These are phyloP conservation scores for Angophora floribunda DNA, from an alignment of 345 rosid species.

Conservation along the genomic window DNA sequence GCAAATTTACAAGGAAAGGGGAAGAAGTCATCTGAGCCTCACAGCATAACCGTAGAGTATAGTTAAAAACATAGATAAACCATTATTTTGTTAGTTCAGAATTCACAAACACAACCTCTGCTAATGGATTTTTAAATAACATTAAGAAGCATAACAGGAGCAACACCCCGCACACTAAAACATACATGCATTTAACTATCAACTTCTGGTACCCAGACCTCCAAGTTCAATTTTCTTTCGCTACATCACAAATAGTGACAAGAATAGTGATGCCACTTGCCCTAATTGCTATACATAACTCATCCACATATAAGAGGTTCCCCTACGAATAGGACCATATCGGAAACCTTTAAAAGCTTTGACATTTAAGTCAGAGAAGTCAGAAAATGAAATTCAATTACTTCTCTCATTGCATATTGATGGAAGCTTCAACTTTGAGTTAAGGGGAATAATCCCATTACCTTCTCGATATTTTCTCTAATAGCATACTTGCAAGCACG, in stretches of 20 bases:
- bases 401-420: not conserved
- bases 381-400: not conserved
- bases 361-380: not conserved
- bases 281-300: not conserved
- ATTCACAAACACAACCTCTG: not conserved
- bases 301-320: not conserved
- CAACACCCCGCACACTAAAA: not conserved
- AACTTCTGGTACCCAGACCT: not conserved
- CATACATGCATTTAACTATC: not conserved
- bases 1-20: not conserved
- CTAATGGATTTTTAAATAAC: not conserved
- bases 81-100: not conserved
- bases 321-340: not conserved
- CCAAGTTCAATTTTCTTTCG: not conserved
- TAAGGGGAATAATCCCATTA: slow-evolving; percentile 2
- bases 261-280: not conserved
- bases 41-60: not conserved
- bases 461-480: slow-evolving; percentile 89
- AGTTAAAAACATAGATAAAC: not conserved
- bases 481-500: slow-evolving; percentile 90
- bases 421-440: not conserved
- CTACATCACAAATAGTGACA: not conserved
- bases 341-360: not conserved
- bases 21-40: not conserved
- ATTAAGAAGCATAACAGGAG: not conserved